A percentile compares a stretch with the other conserved stretches of the same genome.
phyloP scores from a whole-genome alignment of 1,139 yeast species.

The Wickerhamomyces sp. region DNA sequence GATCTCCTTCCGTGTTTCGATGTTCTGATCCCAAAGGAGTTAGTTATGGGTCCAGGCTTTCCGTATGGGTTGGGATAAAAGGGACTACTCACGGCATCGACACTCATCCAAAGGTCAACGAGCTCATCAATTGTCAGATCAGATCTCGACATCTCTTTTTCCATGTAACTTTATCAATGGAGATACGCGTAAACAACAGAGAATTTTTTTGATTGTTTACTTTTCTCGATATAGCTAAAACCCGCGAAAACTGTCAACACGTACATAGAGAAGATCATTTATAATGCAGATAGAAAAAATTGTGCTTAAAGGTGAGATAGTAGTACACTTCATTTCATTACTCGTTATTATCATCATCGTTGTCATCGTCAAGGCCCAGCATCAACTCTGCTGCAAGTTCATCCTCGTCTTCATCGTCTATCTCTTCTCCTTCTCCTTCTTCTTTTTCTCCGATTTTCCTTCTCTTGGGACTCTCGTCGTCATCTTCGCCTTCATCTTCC shows the following conservation, averaged over 20 bases:
- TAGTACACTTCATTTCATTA: not conserved
- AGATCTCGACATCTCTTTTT: constrained; percentile 5
- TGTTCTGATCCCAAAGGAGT: constrained; percentile 32
- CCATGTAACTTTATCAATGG: not conserved
- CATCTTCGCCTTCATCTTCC: constrained; percentile 22
- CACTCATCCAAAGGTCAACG: constrained; percentile 44
- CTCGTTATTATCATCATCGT: not conserved
- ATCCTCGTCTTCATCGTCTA: constrained; percentile 8
- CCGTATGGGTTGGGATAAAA: not conserved
- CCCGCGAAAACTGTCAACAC: not conserved
- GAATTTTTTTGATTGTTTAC: no score
- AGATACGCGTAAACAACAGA: no score
- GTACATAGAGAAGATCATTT: not conserved
- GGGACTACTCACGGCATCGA: constrained; percentile 32
- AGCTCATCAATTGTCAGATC: constrained; percentile 19
- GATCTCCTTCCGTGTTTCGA: constrained; percentile 54
- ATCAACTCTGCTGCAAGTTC: constrained; percentile 6
- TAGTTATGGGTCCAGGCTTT: not conserved
- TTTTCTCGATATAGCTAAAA: no score
- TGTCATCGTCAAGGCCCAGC: constrained; percentile 2
- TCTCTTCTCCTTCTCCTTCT: constrained; percentile 5
- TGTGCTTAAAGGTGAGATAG: no score
- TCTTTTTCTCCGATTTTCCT: not conserved
- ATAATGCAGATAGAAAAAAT: not conserved
- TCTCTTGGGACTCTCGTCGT: constrained; percentile 18